Evolutionary conservation across 2,329 filamentous ascomycete species (phyloP).

Genomic region (Penicillium crustosum): DNA sequence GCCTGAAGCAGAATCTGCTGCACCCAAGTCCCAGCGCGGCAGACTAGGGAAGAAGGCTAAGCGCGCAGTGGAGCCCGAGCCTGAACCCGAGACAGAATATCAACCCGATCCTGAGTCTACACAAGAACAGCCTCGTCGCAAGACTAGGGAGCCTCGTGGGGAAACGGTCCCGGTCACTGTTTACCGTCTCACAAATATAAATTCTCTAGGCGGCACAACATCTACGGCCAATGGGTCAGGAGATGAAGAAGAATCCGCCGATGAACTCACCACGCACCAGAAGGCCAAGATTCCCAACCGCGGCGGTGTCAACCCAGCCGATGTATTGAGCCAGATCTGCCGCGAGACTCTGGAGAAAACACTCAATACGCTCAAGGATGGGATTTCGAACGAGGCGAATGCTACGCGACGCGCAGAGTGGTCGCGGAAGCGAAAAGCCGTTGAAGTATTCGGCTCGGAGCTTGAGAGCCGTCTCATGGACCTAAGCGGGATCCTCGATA

Average conservation of each 20-base stretch:
- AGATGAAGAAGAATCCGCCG: conserved; percentile 29
- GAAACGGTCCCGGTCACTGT: conserved; percentile 44
- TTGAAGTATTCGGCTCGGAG: conserved; percentile 50
- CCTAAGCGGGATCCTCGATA: conserved; percentile 54
- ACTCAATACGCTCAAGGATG: conserved; percentile 43
- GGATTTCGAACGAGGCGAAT: conserved; percentile 42
- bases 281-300: conserved; percentile 42
- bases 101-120: conserved; percentile 2
- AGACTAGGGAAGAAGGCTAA: conserved; percentile 11
- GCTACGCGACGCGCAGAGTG: conserved; percentile 41
- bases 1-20: conserved; percentile 6
- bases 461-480: conserved; percentile 52
- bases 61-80: conserved; percentile 7
- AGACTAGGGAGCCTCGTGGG: conserved; percentile 32
- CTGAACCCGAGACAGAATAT: conserved; percentile 3
- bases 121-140: conserved; percentile 21
- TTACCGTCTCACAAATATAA: conserved; percentile 41
- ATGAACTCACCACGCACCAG: conserved; percentile 35
- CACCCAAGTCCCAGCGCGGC: conserved; percentile 1
- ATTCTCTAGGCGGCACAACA: conserved; percentile 29
- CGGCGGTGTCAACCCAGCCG: conserved; percentile 51
- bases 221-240: conserved; percentile 22
- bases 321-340: conserved; percentile 53
- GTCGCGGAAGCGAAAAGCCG: conserved; percentile 48
- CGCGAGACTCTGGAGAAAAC: conserved; percentile 52